A percentile compares a stretch with the other conserved stretches of the same genome.
These are phyloP conservation scores for Hypoxylon sp. DNA, from an alignment of 2,329 filamentous ascomycete species.

Conservation along the genomic window DNA sequence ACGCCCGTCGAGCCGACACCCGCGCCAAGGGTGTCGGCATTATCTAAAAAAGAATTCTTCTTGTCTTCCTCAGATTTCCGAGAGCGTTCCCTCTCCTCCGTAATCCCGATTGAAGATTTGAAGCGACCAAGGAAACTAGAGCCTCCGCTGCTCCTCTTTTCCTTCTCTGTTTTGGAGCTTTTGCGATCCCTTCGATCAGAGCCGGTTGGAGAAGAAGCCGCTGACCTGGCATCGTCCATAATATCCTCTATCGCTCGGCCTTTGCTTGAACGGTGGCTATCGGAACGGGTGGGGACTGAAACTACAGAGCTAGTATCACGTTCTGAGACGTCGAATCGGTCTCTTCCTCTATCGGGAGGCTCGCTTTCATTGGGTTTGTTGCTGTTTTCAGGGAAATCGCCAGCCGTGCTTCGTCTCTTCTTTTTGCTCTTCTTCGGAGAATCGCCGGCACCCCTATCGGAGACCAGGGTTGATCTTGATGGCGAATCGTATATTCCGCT, in stretches of 20 bases:
- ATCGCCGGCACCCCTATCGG: conserved; percentile 40
- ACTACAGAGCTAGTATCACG: conserved; percentile 65
- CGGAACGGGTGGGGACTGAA: conserved; percentile 58
- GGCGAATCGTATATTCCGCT: conserved; percentile 40
- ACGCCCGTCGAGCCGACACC: conserved; percentile 73
- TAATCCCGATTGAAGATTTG: conserved; percentile 57
- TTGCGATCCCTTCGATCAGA: conserved; percentile 49
- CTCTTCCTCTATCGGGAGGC: conserved; percentile 56
- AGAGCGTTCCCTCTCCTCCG: conserved; percentile 52
- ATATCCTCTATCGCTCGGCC: conserved; percentile 59
- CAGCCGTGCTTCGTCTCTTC: conserved; percentile 55
- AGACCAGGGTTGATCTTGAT: conserved; percentile 34
- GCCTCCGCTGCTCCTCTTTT: conserved; percentile 57
- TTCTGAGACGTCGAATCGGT: conserved; percentile 57
- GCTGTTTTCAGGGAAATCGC: conserved; percentile 52
- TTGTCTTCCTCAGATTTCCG: conserved; percentile 55
- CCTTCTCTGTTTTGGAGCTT: conserved; percentile 49
- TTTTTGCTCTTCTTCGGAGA: conserved; percentile 54
- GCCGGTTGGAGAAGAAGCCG: conserved; percentile 58
- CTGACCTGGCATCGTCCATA: conserved; percentile 62
- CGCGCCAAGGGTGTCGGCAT: conserved; percentile 77
- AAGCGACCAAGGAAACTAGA: conserved; percentile 65
- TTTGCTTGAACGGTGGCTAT: conserved; percentile 54
- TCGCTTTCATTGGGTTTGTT: conserved; percentile 56
- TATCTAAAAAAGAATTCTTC: conserved; percentile 78